Evolutionary conservation across 2,329 filamentous ascomycete genomes (phyloP), one percentile per base, ranked within the genome.

Genomic region (Graphilbum ipis-grandicollis): DNA sequence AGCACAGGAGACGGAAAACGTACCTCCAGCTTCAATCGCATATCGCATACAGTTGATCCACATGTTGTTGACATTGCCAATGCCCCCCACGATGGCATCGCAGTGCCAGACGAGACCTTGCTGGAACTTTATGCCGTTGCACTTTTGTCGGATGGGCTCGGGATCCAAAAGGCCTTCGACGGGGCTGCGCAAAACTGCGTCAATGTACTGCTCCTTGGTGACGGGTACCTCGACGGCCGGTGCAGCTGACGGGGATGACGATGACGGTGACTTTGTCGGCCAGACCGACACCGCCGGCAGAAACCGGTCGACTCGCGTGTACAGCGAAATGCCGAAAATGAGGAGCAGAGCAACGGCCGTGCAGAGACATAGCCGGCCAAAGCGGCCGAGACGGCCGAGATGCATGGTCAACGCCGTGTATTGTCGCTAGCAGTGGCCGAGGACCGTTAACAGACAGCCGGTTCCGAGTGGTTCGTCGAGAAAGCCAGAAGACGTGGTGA

Each of bases 31-130:
- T 39, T 56, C 51, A 25, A 59, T 52, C 6, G 55, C 54, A 37
- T 51, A 56, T 36, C 53, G 49, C 8, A 58, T 38, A 42, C 56
- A 59, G 40, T 54, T 55, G 30, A 58, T 43, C 38, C 56, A 46
- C 31, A 52, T 51, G 39, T 55, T 54, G 35, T 52, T 48, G 9
- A 56, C 47, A 33, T 56, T 55, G 8, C 51, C 56, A 15, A 59
- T 50, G 3, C 54, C 56, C 12, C 56, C 57, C 10, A 52, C 50
- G 14, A 53, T 49, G 19, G 52, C 46, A 9, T 48, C 50, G 31
- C 58, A 53, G 25, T 53, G 50, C 45, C 58, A 54, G 15, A 58
- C 49, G 15, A 59, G 45, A 7, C 55, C 52, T 4, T 49, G 47
- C 2, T 47, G 48, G 51, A 52, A 57, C 21, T 39, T 43, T 12